Percentiles rank a stretch among this genome's conserved stretches.
These are phyloP conservation scores for Fragaria ananassa DNA, from an alignment of 306 rosid species.

Conservation along the genomic window DNA sequence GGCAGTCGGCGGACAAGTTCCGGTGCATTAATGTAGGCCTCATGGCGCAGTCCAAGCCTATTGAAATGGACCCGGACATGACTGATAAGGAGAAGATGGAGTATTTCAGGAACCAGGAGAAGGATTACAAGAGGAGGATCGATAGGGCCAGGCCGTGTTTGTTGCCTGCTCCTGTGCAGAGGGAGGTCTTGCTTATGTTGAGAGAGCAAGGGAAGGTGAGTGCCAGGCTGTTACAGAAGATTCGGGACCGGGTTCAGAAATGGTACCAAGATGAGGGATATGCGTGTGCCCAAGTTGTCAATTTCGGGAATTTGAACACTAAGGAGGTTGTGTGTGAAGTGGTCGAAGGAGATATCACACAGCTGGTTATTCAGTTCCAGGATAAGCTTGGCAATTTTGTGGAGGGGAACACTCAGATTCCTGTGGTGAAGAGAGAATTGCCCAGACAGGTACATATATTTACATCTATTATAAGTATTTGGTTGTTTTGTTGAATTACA, in stretches of 20 bases:
- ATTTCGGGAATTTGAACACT: constrained; percentile 89
- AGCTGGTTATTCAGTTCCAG: constrained; percentile 69
- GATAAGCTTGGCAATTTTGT: constrained; percentile 94
- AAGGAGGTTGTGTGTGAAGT: constrained; percentile 97
- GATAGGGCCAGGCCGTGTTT: constrained; percentile 71
- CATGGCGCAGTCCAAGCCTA: constrained; percentile 72
- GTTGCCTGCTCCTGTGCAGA: constrained; percentile 56
- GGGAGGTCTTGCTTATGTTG: constrained; percentile 67
- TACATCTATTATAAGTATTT: background rate
- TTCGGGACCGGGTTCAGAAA: constrained; percentile 84
- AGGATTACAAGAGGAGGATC: constrained; percentile 83
- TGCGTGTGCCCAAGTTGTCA: constrained; percentile 95
- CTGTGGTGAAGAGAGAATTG: constrained; percentile 75
- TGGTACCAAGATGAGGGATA: constrained; percentile 98
- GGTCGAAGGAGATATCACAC: constrained; percentile 92
- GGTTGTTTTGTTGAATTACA: background rate
- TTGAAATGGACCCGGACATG: constrained; percentile 89
- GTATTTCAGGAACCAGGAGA: constrained; percentile 67
- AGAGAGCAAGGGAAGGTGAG: constrained; percentile 69
- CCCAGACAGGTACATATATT: constrained; percentile 68
- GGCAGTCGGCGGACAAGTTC: constrained; percentile 79
- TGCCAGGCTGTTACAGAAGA: constrained; percentile 87
- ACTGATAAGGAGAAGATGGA: constrained; percentile 90
- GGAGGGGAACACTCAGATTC: constrained; percentile 82
- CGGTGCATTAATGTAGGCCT: constrained; percentile 89